Evolutionary conservation across 73 alveolate species (phyloP).

Genomic region (Effrenium voratum): DNA sequence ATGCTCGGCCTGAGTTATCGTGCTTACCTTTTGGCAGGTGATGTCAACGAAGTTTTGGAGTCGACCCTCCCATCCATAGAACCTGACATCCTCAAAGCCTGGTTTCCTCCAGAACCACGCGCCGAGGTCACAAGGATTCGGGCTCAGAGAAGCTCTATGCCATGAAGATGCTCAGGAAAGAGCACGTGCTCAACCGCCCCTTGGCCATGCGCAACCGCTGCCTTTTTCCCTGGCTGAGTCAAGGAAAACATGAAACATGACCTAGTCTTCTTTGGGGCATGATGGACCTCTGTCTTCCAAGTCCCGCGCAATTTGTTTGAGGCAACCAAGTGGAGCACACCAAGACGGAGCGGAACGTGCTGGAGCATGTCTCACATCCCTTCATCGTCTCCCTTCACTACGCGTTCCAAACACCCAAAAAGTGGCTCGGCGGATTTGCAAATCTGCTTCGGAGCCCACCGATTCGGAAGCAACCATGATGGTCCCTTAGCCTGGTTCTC

Average conservation of each 20-base stretch:
- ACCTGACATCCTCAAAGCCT: not conserved
- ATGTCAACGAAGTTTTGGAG: too few relatives aligned
- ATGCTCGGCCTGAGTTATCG: too few relatives aligned
- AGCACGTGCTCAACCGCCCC: slow-evolving; percentile 95
- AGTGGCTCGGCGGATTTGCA: slow-evolving; percentile 61
- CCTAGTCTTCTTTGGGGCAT: not conserved
- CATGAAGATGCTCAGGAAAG: slow-evolving; percentile 97
- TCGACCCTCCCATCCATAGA: not conserved
- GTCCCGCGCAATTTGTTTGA: not conserved
- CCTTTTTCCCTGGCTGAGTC: not conserved
- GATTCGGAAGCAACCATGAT: too few relatives aligned
- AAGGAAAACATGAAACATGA: too few relatives aligned
- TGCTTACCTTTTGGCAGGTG: too few relatives aligned
- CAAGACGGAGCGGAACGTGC: slow-evolving; percentile 97
- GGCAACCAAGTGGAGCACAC: slow-evolving; percentile 97
- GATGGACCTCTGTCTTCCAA: not conserved
- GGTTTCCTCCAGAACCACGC: not conserved
- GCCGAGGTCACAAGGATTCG: slow-evolving; percentile 29
- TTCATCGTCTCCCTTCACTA: slow-evolving; percentile 97
- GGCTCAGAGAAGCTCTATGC: slow-evolving; percentile 96
- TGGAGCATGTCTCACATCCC: slow-evolving; percentile 97
- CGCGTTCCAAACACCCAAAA: slow-evolving; percentile 97
- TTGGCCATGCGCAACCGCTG: not conserved
- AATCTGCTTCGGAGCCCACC: too few relatives aligned
- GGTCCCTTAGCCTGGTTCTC: too few relatives aligned